A percentile compares a stretch with the other conserved stretches of the same genome.
Conservation (phyloP, 2,329 filamentous ascomycete genomes). For the Nigrograna mackinnonii region DNA sequence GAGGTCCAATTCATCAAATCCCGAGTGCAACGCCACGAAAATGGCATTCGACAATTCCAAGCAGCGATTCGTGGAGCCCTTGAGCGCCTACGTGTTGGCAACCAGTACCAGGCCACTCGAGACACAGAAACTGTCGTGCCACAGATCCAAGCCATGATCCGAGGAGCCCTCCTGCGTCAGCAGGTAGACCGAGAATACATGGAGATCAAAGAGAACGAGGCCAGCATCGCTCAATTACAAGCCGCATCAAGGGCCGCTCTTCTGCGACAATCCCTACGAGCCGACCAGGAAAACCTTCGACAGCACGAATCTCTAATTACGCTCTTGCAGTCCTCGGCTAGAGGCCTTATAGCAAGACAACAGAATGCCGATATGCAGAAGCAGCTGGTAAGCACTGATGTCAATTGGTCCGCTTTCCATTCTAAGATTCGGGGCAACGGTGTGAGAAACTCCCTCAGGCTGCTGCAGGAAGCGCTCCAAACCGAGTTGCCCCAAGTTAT, state of each 20-base stretch:
- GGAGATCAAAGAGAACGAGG: slow-evolving; percentile 52
- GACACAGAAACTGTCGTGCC: slow-evolving; percentile 65
- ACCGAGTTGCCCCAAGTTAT: slow-evolving; percentile 32
- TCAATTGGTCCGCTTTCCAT: slow-evolving; percentile 49
- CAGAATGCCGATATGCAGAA: slow-evolving; percentile 44
- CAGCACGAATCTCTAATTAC: slow-evolving; percentile 47
- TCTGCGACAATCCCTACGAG: slow-evolving; percentile 38
- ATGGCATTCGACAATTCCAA: slow-evolving; percentile 56
- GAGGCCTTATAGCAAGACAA: slow-evolving; percentile 52
- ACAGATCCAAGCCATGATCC: slow-evolving; percentile 58
- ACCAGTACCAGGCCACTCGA: slow-evolving; percentile 64
- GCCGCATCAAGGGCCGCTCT: slow-evolving; percentile 46
- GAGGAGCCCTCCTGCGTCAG: slow-evolving; percentile 68
- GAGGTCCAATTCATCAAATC: slow-evolving; percentile 52
- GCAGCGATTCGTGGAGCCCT: slow-evolving; percentile 58
- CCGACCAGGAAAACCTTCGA: slow-evolving; percentile 38
- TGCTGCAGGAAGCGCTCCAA: slow-evolving; percentile 34
- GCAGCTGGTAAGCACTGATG: slow-evolving; percentile 44
- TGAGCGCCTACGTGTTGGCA: slow-evolving; percentile 43
- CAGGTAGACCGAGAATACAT: slow-evolving; percentile 48
- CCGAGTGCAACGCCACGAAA: slow-evolving; percentile 49
- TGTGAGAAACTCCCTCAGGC: slow-evolving; percentile 30
- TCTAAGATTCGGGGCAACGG: slow-evolving; percentile 47
- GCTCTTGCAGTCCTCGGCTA: slow-evolving; percentile 67
- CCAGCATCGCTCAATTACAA: slow-evolving; percentile 49